These are phyloP conservation scores for Zea mays DNA, from an alignment of 176 grass and related monocot species.

Conservation along the genomic window DNA sequence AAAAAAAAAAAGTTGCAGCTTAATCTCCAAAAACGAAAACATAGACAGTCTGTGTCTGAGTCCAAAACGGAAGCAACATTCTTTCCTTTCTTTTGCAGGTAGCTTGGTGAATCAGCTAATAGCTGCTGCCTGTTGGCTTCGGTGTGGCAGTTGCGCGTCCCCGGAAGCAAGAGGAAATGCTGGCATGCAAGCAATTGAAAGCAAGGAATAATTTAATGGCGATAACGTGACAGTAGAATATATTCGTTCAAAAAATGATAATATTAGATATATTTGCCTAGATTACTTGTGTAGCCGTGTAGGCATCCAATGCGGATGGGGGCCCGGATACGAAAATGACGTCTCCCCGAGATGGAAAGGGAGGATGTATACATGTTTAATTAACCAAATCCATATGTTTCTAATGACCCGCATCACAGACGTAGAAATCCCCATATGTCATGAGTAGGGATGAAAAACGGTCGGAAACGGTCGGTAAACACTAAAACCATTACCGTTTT, in stretches of 20 bases:
- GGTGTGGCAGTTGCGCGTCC: not conserved
- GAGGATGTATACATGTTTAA: no score
- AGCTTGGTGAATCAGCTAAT: not conserved
- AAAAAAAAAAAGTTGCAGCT: no score
- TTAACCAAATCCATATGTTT: no score
- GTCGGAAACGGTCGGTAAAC: no score
- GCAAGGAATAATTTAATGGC: not conserved
- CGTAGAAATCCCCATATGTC: no score
- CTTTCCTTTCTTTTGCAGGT: not conserved
- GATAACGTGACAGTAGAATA: not conserved
- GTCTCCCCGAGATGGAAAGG: no score
- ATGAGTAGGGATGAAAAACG: no score
- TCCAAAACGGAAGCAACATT: not conserved
- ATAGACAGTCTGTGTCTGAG: no score
- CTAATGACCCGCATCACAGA: no score
- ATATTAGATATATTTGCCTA: not conserved
- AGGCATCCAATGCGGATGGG: not conserved
- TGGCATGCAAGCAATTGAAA: slow-evolving; percentile 28
- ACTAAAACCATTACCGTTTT: no score
- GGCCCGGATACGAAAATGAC: no score
- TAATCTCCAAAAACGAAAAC: no score
- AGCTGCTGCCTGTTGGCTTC: not conserved
- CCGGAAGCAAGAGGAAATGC: slow-evolving; percentile 34
- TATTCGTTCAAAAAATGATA: not conserved
- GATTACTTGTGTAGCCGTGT: not conserved